Percentiles rank a stretch among this genome's conserved stretches.
Conservation (phyloP, 768 basidiomycete genomes). For the Macrolepiota dolichaula region DNA sequence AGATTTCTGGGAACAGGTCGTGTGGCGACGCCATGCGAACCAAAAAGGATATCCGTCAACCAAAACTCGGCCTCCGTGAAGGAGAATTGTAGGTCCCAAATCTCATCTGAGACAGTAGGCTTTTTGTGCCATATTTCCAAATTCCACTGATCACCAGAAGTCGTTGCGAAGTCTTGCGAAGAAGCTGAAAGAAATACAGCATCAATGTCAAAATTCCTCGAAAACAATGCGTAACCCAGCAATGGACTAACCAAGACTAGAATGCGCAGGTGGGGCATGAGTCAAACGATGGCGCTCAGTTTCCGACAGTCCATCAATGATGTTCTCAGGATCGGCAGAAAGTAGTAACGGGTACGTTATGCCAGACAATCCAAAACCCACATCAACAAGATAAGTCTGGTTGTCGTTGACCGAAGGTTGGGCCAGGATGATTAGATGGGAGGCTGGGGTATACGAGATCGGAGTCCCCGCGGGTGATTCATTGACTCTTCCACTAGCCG, state of each 20-base stretch:
- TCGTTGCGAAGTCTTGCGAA: neutral
- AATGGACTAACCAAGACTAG: neutral
- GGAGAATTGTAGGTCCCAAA: conserved; percentile 24
- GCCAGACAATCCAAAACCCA: conserved; percentile 24
- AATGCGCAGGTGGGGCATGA: neutral
- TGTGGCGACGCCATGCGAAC: conserved; percentile 21
- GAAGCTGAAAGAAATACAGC: neutral
- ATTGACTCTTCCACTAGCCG: conserved; percentile 25
- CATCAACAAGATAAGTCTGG: conserved; percentile 28
- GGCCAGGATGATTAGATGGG: conserved; percentile 28
- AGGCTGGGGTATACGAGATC: conserved; percentile 14
- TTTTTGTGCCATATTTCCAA: conserved; percentile 17
- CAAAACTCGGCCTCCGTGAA: conserved; percentile 27
- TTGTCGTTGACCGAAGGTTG: conserved; percentile 24
- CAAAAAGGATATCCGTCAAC: conserved; percentile 19
- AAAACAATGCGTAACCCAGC: no score
- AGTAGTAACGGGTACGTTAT: conserved; percentile 26
- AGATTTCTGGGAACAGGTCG: conserved; percentile 16
- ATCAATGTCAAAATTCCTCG: neutral
- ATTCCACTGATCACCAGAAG: conserved; percentile 9
- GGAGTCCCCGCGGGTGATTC: conserved; percentile 8
- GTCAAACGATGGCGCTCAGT: conserved; percentile 9
- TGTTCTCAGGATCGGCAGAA: conserved; percentile 11
- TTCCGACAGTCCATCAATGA: neutral
- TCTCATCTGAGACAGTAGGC: neutral